phyloP scores from a whole-genome alignment of 768 basidiomycete genomes.

The Macrolepiota dolichaula region DNA sequence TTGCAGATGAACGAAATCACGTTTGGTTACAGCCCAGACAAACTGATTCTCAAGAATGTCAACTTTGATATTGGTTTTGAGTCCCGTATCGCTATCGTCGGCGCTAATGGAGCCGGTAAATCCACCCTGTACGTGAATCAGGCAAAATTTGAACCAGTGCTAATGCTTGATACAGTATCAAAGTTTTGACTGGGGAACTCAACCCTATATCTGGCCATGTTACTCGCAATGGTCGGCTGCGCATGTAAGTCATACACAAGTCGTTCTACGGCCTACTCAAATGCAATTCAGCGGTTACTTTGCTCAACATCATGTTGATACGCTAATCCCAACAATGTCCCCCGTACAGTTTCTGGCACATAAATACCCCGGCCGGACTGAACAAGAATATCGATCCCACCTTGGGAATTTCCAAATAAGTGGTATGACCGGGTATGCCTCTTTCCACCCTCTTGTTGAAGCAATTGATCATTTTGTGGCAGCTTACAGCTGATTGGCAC shows the following conservation, averaged over 20 bases:
- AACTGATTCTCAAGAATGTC: slow-evolving; percentile 70
- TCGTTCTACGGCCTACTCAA: neutral
- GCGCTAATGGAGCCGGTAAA: slow-evolving; percentile 95
- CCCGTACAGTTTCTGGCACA: slow-evolving; percentile 92
- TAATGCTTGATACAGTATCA: slow-evolving; percentile 58
- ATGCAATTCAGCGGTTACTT: slow-evolving; percentile 68
- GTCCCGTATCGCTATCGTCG: slow-evolving; percentile 91
- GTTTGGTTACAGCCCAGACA: slow-evolving; percentile 83
- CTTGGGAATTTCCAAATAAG: slow-evolving; percentile 97
- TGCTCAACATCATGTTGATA: slow-evolving; percentile 95
- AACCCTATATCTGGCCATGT: slow-evolving; percentile 75
- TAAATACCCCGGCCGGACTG: slow-evolving; percentile 89
- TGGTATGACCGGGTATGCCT: slow-evolving; percentile 80
- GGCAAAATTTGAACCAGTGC: neutral
- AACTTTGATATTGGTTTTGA: slow-evolving; percentile 95
- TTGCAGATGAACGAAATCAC: slow-evolving; percentile 88
- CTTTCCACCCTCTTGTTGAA: neutral
- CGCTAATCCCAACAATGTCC: slow-evolving; percentile 77
- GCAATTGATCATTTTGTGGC: neutral
- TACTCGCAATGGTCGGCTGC: slow-evolving; percentile 85
- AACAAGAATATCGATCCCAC: slow-evolving; percentile 95
- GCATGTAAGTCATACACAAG: slow-evolving; percentile 57
- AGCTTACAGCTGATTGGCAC: slow-evolving; percentile 89
- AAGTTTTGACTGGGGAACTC: slow-evolving; percentile 84
- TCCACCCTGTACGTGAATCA: slow-evolving; percentile 71